Base-by-base conservation (phyloP, 306 rosid species). In the Pterocarpus macrocarpus region DNA sequence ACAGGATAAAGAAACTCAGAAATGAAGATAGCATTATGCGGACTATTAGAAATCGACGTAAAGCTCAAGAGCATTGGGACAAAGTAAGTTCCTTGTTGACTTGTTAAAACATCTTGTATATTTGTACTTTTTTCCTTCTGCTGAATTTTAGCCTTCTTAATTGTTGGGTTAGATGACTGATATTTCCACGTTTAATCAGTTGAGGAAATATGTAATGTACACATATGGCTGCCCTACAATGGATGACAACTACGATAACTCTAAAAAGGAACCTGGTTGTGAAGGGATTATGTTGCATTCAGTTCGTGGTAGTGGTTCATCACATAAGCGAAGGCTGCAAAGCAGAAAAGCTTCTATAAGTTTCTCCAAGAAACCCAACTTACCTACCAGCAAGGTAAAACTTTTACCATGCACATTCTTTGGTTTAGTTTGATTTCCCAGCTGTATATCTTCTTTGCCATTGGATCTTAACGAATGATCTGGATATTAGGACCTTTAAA, bases 171-270 rank as follows among this genome's bases (percentile, higher is more conserved):
- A 9, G 59, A 38, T 84, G 84, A 76, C 85, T 76, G 50, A 52
- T 66, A 39, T 67, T 50, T 84, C 17, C 64, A 15, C 67, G 65
- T 82, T 69, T 69, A 63, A 77, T 82, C 84, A 96, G 99, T 83
- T 96, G 92, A 93, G 99, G 87, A 96, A 96, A 90, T 96, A 93
- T 70, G 99, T 96, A 30, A 96, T 66, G 88, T 96, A 76, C 86
- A 93, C 99, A 1, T 93, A 90, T 43, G 94, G 90, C 73, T 87
- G 83, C 76, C 87, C 68, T 78, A 78, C 86, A 17, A 77, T 91
- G 76, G 90, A 88, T 1, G 91, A 85, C 33, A 47, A 58, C 64
- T 71, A 70, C 11, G 49, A 86, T 47, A 71, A 30, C 73, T 53
- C 82, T 35, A 49, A 81, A 58, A 81, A 59, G 64, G 83, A 59